Evolutionary conservation across 352 stramenopile genomes (phyloP).

Genomic region (Thraustochytrium sp.): DNA sequence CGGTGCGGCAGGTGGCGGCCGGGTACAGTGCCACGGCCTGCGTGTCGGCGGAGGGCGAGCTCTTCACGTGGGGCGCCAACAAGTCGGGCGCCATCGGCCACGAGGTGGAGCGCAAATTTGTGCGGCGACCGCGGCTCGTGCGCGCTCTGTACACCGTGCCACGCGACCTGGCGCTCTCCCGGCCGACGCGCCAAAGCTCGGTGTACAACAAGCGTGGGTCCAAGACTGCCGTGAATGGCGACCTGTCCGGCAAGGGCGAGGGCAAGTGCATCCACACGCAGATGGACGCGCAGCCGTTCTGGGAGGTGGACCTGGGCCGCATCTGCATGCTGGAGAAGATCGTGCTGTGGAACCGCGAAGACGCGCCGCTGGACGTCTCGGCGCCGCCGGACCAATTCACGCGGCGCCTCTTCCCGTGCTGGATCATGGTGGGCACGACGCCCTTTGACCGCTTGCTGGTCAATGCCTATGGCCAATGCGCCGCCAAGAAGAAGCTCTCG

Average conservation of each 20-base stretch:
- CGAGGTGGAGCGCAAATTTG: slow-evolving; percentile 57
- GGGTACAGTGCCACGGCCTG: slow-evolving; percentile 76
- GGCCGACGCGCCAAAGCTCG: slow-evolving; percentile 69
- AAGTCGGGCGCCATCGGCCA: slow-evolving; percentile 78
- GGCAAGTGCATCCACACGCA: slow-evolving; percentile 77
- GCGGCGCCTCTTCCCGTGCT: slow-evolving; percentile 76
- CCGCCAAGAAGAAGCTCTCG: slow-evolving; percentile 68
- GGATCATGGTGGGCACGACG: slow-evolving; percentile 80
- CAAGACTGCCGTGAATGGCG: slow-evolving; percentile 71
- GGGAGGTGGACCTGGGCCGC: slow-evolving; percentile 76
- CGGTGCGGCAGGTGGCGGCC: slow-evolving; percentile 64
- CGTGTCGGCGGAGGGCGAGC: slow-evolving; percentile 66
- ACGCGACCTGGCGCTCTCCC: slow-evolving; percentile 75
- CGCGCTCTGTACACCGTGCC: slow-evolving; percentile 72
- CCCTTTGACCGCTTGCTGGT: slow-evolving; percentile 71
- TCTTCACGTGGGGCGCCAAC: slow-evolving; percentile 74
- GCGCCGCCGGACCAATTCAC: slow-evolving; percentile 68
- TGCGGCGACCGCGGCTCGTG: slow-evolving; percentile 67
- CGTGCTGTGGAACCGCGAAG: slow-evolving; percentile 77
- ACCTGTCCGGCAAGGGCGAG: slow-evolving; percentile 62
- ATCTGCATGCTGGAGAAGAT: slow-evolving; percentile 52
- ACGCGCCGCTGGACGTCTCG: slow-evolving; percentile 71
- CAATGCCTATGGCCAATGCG: slow-evolving; percentile 68
- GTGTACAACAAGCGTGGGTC: slow-evolving; percentile 79
- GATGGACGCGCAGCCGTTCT: slow-evolving; percentile 79